Base-by-base conservation (phyloP, 768 basidiomycete species). In the Trametopsis cervina region DNA sequence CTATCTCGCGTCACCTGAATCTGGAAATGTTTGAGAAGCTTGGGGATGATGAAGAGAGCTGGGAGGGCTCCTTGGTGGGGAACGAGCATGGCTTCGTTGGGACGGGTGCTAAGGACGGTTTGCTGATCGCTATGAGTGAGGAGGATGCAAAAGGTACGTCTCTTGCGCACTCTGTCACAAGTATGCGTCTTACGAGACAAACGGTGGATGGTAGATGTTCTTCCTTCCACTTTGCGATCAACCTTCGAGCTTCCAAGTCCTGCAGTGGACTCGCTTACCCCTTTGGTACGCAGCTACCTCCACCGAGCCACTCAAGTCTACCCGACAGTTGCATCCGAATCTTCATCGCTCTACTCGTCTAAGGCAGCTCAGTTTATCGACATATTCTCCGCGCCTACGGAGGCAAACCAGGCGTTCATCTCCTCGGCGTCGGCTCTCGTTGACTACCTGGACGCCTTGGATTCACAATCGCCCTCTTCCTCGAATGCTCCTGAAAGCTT, bases 1-100 rank as follows among this genome's bases (percentile, higher is more conserved):
- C 71, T 4, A 68, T 89, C 25, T 76, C 84, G 17, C 77, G 75
- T 45, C 85, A 89, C 61, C 74, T 89, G 10, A 80, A 81, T n/a
- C 72, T 88, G 4, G 86, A 88, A 56, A 65, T 65, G 17, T 81
- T 81, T 54, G 82, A 85, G 58, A 65, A 69, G 21, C 61, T 80
- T 23, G 64, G 55, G 44, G 68, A 69, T 50, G 60, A 66, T 44
- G 67, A 66, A 26, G 61, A 23, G 46, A 56, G 51, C 41, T 52
- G 26, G 57, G 64, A 49, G 23, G 57, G 48, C 5, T 39, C 29
- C 40, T 53, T 56, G 54, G 7, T 47, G 17, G 46, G 46, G 29
- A 45, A 57, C 12, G 56, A 41, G 49, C 59, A 72, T 38, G 35
- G 63, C 2, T 80, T 89, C 54, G 77, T 88, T 17, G 85, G 77